Percentiles rank a stretch among this genome's conserved stretches.
Evolutionary conservation across 805 yeast genomes (phyloP).

Genomic region (Saturnispora gosingensis): DNA sequence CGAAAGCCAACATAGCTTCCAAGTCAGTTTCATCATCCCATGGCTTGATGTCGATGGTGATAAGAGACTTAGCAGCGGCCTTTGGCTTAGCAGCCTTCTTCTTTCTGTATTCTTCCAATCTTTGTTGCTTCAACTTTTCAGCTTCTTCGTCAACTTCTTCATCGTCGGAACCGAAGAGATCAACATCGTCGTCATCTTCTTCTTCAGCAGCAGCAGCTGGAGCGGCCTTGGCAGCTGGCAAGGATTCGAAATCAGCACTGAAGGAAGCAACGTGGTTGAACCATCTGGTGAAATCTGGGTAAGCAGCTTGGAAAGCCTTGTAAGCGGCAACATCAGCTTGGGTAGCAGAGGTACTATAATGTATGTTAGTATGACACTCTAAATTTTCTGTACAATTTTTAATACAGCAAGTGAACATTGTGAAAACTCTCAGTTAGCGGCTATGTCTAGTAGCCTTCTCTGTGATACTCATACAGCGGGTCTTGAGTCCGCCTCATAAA

Average conservation of each 20-base stretch:
- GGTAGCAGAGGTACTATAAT: conserved; percentile 67
- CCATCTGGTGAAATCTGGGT: conserved; percentile 97
- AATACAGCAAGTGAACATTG: not conserved
- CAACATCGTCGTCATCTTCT: conserved; percentile 86
- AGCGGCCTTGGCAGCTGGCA: conserved; percentile 72
- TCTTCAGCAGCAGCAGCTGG: conserved; percentile 54
- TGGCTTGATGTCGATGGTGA: conserved; percentile 97
- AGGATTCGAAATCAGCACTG: conserved; percentile 71
- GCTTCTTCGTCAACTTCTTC: conserved; percentile 96
- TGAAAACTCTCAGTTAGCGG: conserved; percentile 10
- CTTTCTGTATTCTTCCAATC: conserved; percentile 96
- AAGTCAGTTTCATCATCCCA: conserved; percentile 99
- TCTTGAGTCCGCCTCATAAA: conserved; percentile 93
- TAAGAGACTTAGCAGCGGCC: conserved; percentile 97
- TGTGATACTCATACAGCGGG: conserved; percentile 90
- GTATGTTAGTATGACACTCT: conserved; percentile 6
- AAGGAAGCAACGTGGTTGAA: conserved; percentile 95
- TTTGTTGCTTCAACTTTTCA: conserved; percentile 93
- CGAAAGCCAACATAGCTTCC: conserved; percentile 78
- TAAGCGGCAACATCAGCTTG: conserved; percentile 93
- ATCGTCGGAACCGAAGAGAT: conserved; percentile 88
- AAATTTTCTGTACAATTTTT: not conserved
- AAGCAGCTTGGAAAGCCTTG: conserved; percentile 87
- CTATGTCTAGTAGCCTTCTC: conserved; percentile 26
- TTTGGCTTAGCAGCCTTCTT: conserved; percentile 96